Evolutionary conservation across 2,329 filamentous ascomycete species (phyloP), one percentile per base, ranked within the genome.

Genomic region (Knoxdaviesia proteae): DNA sequence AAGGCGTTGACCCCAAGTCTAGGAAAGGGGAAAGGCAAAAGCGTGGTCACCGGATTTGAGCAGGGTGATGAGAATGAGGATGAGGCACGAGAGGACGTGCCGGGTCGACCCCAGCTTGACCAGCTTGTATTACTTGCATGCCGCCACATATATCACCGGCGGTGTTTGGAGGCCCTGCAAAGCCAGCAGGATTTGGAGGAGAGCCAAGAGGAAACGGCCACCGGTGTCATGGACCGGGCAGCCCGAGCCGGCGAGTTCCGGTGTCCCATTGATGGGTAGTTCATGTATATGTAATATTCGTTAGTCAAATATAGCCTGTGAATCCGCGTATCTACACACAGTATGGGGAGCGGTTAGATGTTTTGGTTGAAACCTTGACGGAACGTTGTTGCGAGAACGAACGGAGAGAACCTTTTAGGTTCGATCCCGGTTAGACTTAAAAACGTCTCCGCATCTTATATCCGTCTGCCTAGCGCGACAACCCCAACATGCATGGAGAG

Each of bases 61-160:
- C 52, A 20, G 51, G 55, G 42, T 52, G 49, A 49, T 57, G 49
- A 58, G 31, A 55, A 57, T 32, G 55, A 55, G 30, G 57, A 59
- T 5, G 51, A 61, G 39, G 50, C 49, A 5, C 55, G 56, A 45
- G 54, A 60, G 46, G 58, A 53, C 43, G 56, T 46, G 31, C 51
- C 49, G 47, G 52, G 56, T 42, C 42, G 10, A 31, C 37, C 30
- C 11, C 39, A 6, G 10, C 20, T 11, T 29, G 7, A 20, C 32
- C 6, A 35, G 32, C 55, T 83, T 42, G 73, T 82, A 7, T 69
- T 83, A 40, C 60, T 83, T 51, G 77, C 77, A 29, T 83, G 78
- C 54, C 66, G 77, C 44, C 78, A 83, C 56, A 71, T 80, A 11
- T 81, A 79, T 51, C 78, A 83, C 59, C 67, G 75, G 54, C 64